Evolutionary conservation across 2,329 filamentous ascomycete species (phyloP).

Genomic region (Colletotrichum spinosum): DNA sequence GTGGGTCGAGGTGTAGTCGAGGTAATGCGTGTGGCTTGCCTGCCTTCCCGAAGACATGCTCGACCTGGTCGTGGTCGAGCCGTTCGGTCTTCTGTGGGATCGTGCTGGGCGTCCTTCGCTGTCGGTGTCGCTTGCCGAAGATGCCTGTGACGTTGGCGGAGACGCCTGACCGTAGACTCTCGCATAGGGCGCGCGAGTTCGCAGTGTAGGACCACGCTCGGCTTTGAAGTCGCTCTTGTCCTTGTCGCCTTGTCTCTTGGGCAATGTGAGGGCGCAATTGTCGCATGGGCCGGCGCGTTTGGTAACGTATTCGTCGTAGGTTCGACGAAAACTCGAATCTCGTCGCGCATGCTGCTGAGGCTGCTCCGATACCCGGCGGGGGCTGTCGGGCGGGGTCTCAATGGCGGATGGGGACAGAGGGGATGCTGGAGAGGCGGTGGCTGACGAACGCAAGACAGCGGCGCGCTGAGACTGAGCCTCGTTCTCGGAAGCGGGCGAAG

Average conservation of each 20-base stretch:
- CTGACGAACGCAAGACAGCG: constrained; percentile 55
- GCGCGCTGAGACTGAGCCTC: constrained; percentile 57
- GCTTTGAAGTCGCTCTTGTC: constrained; percentile 46
- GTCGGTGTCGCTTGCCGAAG: constrained; percentile 61
- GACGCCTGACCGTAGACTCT: constrained; percentile 67
- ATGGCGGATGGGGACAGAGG: constrained; percentile 54
- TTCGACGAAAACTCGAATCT: constrained; percentile 71
- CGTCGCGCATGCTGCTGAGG: constrained; percentile 52
- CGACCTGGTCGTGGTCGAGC: constrained; percentile 63
- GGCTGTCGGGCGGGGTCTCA: constrained; percentile 70
- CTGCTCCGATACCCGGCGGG: constrained; percentile 54
- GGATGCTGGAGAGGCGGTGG: constrained; percentile 45
- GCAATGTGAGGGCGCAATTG: constrained; percentile 76
- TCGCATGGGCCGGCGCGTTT: constrained; percentile 74
- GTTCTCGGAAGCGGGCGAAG: constrained; percentile 57
- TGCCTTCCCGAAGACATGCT: constrained; percentile 68
- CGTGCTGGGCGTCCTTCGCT: constrained; percentile 59
- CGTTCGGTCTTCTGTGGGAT: constrained; percentile 56
- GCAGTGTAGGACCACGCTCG: constrained; percentile 65
- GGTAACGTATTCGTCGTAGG: constrained; percentile 74
- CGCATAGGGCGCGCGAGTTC: constrained; percentile 71
- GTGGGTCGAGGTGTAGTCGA: constrained; percentile 77
- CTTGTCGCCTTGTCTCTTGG: constrained; percentile 55
- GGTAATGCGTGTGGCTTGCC: constrained; percentile 70
- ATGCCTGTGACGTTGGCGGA: constrained; percentile 64